These are phyloP conservation scores for Lineolata rhizophorae DNA, from an alignment of 495 filamentous ascomycete genomes.

Conservation along the genomic window DNA sequence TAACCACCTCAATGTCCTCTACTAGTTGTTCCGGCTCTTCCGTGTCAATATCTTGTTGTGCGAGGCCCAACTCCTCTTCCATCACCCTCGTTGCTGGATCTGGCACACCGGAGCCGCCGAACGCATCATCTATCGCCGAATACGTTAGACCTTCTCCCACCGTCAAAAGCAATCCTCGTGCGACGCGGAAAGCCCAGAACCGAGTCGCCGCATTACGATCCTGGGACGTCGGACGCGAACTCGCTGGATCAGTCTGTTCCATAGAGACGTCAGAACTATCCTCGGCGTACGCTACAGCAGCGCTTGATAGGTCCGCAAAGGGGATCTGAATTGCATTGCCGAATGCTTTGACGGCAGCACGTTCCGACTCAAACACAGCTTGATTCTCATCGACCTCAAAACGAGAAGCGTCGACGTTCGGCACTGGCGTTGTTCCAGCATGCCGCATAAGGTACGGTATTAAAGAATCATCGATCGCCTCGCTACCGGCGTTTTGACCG, in stretches of 20 bases:
- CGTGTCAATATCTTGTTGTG: slow-evolving; percentile 5
- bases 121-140: slow-evolving; percentile 36
- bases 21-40: slow-evolving; percentile 1
- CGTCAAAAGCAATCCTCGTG: slow-evolving; percentile 37
- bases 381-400: slow-evolving; percentile 34
- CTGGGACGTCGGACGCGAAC: too few relatives aligned
- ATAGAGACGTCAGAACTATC: too few relatives aligned
- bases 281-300: too few relatives aligned
- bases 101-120: slow-evolving; percentile 30
- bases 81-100: slow-evolving; percentile 9
- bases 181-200: slow-evolving; percentile 43
- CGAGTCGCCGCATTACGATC: slow-evolving; percentile 21
- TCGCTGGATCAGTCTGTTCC: too few relatives aligned
- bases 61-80: slow-evolving; percentile 11
- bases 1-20: too few relatives aligned
- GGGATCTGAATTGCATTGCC: slow-evolving; percentile 27
- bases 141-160: slow-evolving; percentile 35
- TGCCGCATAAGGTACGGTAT: slow-evolving; percentile 41
- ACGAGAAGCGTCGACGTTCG: slow-evolving; percentile 34
- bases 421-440: slow-evolving; percentile 25
- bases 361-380: slow-evolving; percentile 29
- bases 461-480: slow-evolving; percentile 31
- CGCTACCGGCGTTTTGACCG: slow-evolving; percentile 22
- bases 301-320: slow-evolving; percentile 25
- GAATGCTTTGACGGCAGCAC: slow-evolving; percentile 34